Percentiles rank a stretch among this genome's conserved stretches.
Evolutionary conservation across 495 filamentous ascomycete species (phyloP).

Genomic region (Monascus purpureus): DNA sequence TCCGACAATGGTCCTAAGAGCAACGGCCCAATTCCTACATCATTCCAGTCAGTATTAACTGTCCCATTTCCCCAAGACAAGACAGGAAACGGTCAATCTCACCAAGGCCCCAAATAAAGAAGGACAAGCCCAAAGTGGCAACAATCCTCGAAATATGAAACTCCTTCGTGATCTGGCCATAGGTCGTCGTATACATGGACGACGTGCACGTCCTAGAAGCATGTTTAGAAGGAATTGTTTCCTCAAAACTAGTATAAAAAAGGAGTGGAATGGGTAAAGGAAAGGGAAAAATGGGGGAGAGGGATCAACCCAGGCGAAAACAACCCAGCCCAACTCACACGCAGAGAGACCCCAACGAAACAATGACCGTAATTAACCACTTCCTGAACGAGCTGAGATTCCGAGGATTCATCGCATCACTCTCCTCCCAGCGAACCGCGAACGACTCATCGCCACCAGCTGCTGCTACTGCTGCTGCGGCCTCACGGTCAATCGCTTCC

Average conservation of each 20-base stretch:
- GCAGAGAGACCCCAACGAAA: slow-evolving; percentile 63
- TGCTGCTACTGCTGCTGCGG: slow-evolving; percentile 2
- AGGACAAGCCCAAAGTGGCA: slow-evolving; percentile 66
- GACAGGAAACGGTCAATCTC: slow-evolving; percentile 3
- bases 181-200: slow-evolving; percentile 80
- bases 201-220: slow-evolving; percentile 63
- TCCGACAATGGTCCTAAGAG: slow-evolving; percentile 53
- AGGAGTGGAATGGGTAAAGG: too few species aligned
- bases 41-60: slow-evolving; percentile 5
- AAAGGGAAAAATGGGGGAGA: not conserved
- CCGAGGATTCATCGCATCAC: too few species aligned
- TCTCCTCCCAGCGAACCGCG: slow-evolving; percentile 59
- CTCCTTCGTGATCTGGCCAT: slow-evolving; percentile 65
- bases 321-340: slow-evolving; percentile 47
- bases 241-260: too few species aligned
- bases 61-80: not conserved
- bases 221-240: not conserved
- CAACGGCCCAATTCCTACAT: slow-evolving; percentile 53
- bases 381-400: too few species aligned
- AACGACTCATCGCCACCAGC: slow-evolving; percentile 33
- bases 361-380: too few species aligned
- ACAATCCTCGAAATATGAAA: slow-evolving; percentile 56
- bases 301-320: not conserved
- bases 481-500: slow-evolving; percentile 6
- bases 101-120: slow-evolving; percentile 60